Evolutionary conservation across 140 eudicot genomes (phyloP).

Genomic region (Bidens hawaiensis): DNA sequence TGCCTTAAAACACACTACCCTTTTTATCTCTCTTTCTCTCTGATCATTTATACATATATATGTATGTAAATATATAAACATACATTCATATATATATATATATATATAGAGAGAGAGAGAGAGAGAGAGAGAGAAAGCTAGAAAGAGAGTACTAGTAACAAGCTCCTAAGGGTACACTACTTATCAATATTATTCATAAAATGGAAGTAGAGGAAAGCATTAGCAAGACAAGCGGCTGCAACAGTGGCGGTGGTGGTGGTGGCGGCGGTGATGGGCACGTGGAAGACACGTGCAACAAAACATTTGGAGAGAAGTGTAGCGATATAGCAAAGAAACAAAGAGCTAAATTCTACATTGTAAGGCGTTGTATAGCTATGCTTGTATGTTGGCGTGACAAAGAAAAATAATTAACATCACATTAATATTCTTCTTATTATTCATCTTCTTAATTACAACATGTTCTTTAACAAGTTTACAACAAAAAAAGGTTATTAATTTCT

Average conservation of each 20-base stretch:
- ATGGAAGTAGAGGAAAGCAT: slow-evolving; percentile 26
- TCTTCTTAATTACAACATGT: neutral
- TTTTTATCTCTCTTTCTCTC: slow-evolving; percentile 3
- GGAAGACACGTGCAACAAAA: slow-evolving; percentile 30
- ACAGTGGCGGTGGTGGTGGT: neutral
- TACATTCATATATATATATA: too few species aligned
- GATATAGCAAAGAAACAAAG: slow-evolving; percentile 66
- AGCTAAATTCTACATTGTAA: slow-evolving; percentile 75
- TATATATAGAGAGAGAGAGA: too few species aligned
- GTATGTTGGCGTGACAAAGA: slow-evolving; percentile 71
- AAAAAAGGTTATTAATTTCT: neutral
- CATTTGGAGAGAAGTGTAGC: slow-evolving; percentile 57
- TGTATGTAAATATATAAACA: too few species aligned
- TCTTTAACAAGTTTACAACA: slow-evolving; percentile 6
- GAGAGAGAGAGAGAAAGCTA: neutral
- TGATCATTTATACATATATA: neutral
- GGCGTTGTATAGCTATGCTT: slow-evolving; percentile 80
- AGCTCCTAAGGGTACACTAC: neutral
- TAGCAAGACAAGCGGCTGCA: neutral
- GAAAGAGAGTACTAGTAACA: neutral
- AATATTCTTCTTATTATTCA: neutral
- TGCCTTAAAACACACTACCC: slow-evolving; percentile 8
- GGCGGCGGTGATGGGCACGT: slow-evolving; percentile 11
- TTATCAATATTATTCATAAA: neutral
- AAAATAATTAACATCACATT: slow-evolving; percentile 10